Evolutionary conservation across 345 rosid species (phyloP), one percentile per base, ranked within the genome.

Genomic region (Ceriops tagal): DNA sequence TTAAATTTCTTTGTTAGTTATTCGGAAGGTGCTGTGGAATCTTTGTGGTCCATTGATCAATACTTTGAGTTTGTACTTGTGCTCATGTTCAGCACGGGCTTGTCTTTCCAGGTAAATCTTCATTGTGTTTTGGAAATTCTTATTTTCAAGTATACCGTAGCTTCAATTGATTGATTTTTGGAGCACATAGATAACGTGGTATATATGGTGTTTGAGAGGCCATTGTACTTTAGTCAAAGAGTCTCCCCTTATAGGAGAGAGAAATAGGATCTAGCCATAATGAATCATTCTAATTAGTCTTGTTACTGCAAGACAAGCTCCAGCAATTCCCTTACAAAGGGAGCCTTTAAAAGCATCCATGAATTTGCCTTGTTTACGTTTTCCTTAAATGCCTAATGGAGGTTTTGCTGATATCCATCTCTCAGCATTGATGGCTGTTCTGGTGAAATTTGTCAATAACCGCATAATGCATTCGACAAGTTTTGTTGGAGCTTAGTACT

Each of bases 31-130:
- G 97, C 75, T 65, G 99, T 91, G 31, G 99, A 95, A 77, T 95
- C 97, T 52, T 64, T 95, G 61, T 95, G 97, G 99, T 95, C 99
- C 71, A 95, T 95, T 65, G 99, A 95, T 80, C 99, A 89, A 74
- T 95, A 91, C 88, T 95, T 91, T 52, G 96, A 89, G 89, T 91
- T 95, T 73, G 96, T 95, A 31, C 89, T 95, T 30, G 95, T 95
- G 68, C 97, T 95, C 68, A 88, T 95, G 97, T 91, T 95, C 91
- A 91, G 99, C 86, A 95, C 99, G 4, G 99, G 97, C 74, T 72
- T 93, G 61, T 91, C 98, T 77, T 93, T 93, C 75, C 99, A 95
- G 97, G 97, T 89, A 83, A 77, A 63, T 56, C 3, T 73, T 61
- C 67, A 78, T 63, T 24, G 59, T 5, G 19, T 43, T 13, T 43